Base-by-base conservation (phyloP, 2,329 filamentous ascomycete species). In the Cucurbitaria berberidis region DNA sequence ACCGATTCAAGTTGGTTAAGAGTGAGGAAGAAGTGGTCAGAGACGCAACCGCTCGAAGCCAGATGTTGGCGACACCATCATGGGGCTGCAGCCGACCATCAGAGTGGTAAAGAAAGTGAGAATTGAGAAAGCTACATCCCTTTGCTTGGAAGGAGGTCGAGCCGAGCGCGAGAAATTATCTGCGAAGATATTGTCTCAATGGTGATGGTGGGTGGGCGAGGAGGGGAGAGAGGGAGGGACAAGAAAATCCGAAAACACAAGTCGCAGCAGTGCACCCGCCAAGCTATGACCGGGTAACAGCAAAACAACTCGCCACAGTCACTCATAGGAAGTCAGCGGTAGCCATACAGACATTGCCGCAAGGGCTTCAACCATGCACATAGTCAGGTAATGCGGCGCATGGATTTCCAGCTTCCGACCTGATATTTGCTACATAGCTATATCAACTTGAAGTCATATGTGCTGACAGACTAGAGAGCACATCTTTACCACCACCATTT, bases 391-490 rank as follows among this genome's bases (percentile, higher is more conserved):
- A n/a, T n/a, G 10, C 9, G 29, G 29, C 9, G 7, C 5, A 30
- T 5, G 30, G 4, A 4, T 10, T 34, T n/a, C 30, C 30, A 4
- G 16, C 30, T 34, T n/a, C n/a, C n/a, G n/a, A n/a, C n/a, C n/a
- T n/a, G n/a, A n/a, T n/a, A n/a, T n/a, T n/a, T 40, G n/a, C 45
- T 36, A 40, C 21, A 7, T 49, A 45, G 32, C 34, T 39, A 18
- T 53, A 29, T 38, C 19, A 16, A 18, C 24, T 9, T 19, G 5
- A 35, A 18, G 13, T n/a, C 18, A 26, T 48, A 48, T 26, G n/a
- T 18, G 15, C 45, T 18, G 16, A 45, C 16, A 45, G 26, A 16
- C 5, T 15, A 21, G 10, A 21, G 5, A 34, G 32, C 19, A 26
- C 15, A 30, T 34, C 30, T 3, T 5, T 4, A 13, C 30, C 30